Percentiles rank a stretch among this genome's conserved stretches.
These are phyloP conservation scores for Fusarium sp. DNA, from an alignment of 2,329 filamentous ascomycete species.

Conservation along the genomic window DNA sequence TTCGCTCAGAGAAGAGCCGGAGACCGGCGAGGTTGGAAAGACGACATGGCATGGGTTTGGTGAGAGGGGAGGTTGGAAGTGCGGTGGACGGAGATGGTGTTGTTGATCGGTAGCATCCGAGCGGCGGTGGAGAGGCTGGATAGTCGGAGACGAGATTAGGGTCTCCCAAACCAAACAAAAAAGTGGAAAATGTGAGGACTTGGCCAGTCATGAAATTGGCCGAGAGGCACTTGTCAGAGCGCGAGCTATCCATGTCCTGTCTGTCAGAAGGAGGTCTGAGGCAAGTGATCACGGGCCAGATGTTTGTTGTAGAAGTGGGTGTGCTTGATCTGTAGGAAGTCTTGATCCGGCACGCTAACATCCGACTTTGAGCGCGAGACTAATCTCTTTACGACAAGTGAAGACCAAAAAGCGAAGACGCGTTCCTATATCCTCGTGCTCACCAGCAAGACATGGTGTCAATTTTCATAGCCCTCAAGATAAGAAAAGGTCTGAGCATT, in stretches of 20 bases:
- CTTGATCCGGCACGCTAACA: neutral
- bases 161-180: slow-evolving; percentile 4
- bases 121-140: slow-evolving; percentile 16
- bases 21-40: slow-evolving; percentile 26
- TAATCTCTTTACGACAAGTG: neutral
- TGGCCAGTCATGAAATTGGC: slow-evolving; percentile 6
- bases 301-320: slow-evolving; percentile 7
- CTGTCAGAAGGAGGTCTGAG: slow-evolving; percentile 9
- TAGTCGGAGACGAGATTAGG: slow-evolving; percentile 8
- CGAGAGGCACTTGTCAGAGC: slow-evolving; percentile 5
- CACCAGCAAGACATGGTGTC: neutral
- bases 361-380: neutral
- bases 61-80: slow-evolving; percentile 9
- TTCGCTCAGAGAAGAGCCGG: neutral
- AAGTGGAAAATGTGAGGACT: slow-evolving; percentile 19
- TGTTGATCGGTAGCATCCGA: slow-evolving; percentile 43
- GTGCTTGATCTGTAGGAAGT: neutral
- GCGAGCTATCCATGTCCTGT: neutral
- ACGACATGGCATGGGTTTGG: slow-evolving; percentile 10
- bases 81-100: slow-evolving; percentile 18
- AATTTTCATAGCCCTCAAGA: neutral
- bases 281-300: slow-evolving; percentile 23
- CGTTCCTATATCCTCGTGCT: neutral
- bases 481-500: neutral
- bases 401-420: neutral